These are phyloP conservation scores for Coprinopsis cinerea DNA, from an alignment of 768 basidiomycete species.

Conservation along the genomic window DNA sequence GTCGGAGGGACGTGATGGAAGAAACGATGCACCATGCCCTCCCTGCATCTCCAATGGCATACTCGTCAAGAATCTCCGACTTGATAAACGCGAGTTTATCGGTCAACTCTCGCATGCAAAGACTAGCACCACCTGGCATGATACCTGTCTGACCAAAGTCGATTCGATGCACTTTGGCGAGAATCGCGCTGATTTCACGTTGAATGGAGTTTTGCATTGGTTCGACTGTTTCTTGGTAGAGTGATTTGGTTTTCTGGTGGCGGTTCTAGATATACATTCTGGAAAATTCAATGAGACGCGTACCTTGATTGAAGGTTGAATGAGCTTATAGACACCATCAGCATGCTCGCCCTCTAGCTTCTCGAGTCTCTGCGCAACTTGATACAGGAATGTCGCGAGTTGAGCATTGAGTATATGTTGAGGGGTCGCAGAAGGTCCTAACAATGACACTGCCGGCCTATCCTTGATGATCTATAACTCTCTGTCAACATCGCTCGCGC, in stretches of 20 bases:
- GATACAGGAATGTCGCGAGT: slow-evolving; percentile 74
- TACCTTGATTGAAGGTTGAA: slow-evolving; percentile 60
- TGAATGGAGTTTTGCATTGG: slow-evolving; percentile 64
- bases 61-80: slow-evolving; percentile 65
- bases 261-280: no score
- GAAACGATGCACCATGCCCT: slow-evolving; percentile 65
- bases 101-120: slow-evolving; percentile 88
- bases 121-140: slow-evolving; percentile 68
- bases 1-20: background rate
- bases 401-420: slow-evolving; percentile 77
- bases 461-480: slow-evolving; percentile 62
- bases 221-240: slow-evolving; percentile 54
- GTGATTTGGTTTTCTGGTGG: slow-evolving; percentile 16
- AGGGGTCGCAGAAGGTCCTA: slow-evolving; percentile 72
- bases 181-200: slow-evolving; percentile 73
- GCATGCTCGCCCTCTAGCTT: slow-evolving; percentile 65
- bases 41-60: slow-evolving; percentile 63
- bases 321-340: slow-evolving; percentile 44
- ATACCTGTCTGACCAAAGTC: slow-evolving; percentile 65
- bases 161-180: slow-evolving; percentile 79
- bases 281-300: slow-evolving; percentile 15
- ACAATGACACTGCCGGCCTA: slow-evolving; percentile 66
- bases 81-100: slow-evolving; percentile 86
- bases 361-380: slow-evolving; percentile 64
- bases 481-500: slow-evolving; percentile 1